Conservation (phyloP, 371 early-diverging fungal species). For the Actinomortierella ambigua region DNA sequence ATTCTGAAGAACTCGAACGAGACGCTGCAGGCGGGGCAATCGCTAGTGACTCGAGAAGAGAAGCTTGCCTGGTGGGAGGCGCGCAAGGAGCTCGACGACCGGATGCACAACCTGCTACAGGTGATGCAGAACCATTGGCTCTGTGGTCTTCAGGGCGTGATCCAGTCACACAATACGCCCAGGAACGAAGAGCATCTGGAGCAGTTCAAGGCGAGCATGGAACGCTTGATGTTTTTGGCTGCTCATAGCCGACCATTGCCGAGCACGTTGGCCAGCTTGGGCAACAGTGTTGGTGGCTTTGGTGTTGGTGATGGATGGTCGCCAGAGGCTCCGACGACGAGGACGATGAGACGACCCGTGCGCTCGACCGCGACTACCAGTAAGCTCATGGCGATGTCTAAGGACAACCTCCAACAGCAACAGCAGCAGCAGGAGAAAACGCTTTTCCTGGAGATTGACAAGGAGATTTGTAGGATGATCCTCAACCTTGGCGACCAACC, state of each 20-base stretch:
- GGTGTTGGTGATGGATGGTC: constrained; percentile 5
- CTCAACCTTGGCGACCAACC: constrained; percentile 62
- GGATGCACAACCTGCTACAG: constrained; percentile 61
- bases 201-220: constrained; percentile 25
- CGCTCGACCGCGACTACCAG: too few species aligned
- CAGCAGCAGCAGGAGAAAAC: too few species aligned
- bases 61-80: constrained; percentile 82
- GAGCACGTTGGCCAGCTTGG: constrained; percentile 14
- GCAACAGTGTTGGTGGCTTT: constrained; percentile 5
- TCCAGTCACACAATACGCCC: constrained; percentile 34
- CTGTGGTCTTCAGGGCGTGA: constrained; percentile 73
- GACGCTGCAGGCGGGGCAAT: constrained; percentile 49
- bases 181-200: constrained; percentile 18
- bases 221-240: constrained; percentile 27
- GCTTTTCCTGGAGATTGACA: constrained; percentile 48
- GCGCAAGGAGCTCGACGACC: constrained; percentile 69
- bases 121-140: constrained; percentile 80
- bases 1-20: constrained; percentile 67
- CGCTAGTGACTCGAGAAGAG: constrained; percentile 54
- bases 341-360: too few species aligned
- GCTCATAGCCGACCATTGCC: constrained; percentile 3
- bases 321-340: background rate
- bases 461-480: constrained; percentile 61
- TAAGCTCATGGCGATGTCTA: too few species aligned
- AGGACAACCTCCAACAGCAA: too few species aligned